Evolutionary conservation across 257 asterid species (phyloP).

Genomic region (Ehretia macrophylla): DNA sequence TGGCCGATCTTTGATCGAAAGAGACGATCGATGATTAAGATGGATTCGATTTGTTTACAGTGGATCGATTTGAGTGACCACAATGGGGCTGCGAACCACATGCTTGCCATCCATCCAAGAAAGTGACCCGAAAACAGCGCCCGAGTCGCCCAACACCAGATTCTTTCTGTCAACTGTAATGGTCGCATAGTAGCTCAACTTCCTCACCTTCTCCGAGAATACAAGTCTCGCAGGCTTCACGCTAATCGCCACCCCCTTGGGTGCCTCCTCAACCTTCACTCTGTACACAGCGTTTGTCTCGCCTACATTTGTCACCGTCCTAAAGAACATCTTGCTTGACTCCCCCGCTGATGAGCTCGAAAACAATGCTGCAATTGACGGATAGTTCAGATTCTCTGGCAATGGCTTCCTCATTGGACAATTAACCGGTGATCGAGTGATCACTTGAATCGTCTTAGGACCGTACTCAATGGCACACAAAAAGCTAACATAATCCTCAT

Average conservation of each 20-base stretch:
- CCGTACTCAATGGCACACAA: slow-evolving; percentile 81
- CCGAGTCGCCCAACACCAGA: slow-evolving; percentile 63
- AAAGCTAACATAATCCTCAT: slow-evolving; percentile 63
- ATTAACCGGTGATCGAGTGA: slow-evolving; percentile 59
- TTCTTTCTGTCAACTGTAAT: slow-evolving; percentile 48
- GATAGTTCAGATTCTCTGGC: slow-evolving; percentile 82
- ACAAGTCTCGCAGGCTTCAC: slow-evolving; percentile 69
- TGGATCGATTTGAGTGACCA: slow-evolving; percentile 72
- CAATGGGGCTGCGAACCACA: slow-evolving; percentile 82
- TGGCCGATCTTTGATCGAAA: neutral
- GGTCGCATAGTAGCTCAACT: slow-evolving; percentile 63
- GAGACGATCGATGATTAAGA: neutral
- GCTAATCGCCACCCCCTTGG: slow-evolving; percentile 69
- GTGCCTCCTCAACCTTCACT: slow-evolving; percentile 52
- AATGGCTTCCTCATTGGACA: slow-evolving; percentile 75
- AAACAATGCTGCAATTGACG: slow-evolving; percentile 75
- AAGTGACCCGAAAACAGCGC: slow-evolving; percentile 81
- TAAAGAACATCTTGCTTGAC: slow-evolving; percentile 59
- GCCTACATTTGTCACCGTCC: slow-evolving; percentile 86
- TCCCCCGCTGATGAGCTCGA: slow-evolving; percentile 42
- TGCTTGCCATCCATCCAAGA: slow-evolving; percentile 89
- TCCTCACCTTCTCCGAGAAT: slow-evolving; percentile 54
- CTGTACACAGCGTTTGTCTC: slow-evolving; percentile 45
- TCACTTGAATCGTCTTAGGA: slow-evolving; percentile 83
- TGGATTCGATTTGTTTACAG: slow-evolving; percentile 33